These are phyloP conservation scores for Pythium aquatile DNA, from an alignment of 352 stramenopile genomes.

Conservation along the genomic window DNA sequence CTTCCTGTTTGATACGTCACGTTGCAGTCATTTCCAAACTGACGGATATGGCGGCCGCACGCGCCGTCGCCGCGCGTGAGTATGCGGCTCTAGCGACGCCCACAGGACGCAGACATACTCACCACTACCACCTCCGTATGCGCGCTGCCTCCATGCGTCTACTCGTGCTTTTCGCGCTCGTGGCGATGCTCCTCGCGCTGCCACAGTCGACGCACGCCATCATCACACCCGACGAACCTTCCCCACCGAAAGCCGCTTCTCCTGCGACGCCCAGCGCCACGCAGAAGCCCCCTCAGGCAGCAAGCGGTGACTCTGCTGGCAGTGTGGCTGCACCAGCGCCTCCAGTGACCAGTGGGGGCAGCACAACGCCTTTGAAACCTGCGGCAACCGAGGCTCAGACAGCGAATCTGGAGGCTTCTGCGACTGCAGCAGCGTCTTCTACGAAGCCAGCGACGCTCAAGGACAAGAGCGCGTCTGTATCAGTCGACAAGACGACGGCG, in stretches of 20 bases:
- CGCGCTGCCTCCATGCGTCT: neutral
- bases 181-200: slow-evolving; percentile 1
- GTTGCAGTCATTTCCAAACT: too few relatives aligned
- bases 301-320: neutral
- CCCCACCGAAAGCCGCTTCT: slow-evolving; percentile 15
- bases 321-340: neutral
- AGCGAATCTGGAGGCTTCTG: neutral
- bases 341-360: neutral
- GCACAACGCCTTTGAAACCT: too few relatives aligned
- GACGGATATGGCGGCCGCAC: too few relatives aligned
- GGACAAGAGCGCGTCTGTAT: too few relatives aligned
- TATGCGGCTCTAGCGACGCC: neutral
- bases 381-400: too few relatives aligned
- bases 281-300: neutral
- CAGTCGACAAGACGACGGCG: neutral
- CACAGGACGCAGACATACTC: neutral
- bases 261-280: neutral
- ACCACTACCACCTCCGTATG: neutral
- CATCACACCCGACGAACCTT: slow-evolving; percentile 32
- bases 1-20: too few relatives aligned
- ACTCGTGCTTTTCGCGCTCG: slow-evolving; percentile 1
- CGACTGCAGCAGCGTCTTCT: slow-evolving; percentile 9
- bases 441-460: neutral
- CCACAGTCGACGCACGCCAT: slow-evolving; percentile 12
- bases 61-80: too few relatives aligned